Percentiles rank a stretch among this genome's conserved stretches.
These are phyloP conservation scores for Monascus ruber DNA, from an alignment of 2,329 filamentous ascomycete species.

Conservation along the genomic window DNA sequence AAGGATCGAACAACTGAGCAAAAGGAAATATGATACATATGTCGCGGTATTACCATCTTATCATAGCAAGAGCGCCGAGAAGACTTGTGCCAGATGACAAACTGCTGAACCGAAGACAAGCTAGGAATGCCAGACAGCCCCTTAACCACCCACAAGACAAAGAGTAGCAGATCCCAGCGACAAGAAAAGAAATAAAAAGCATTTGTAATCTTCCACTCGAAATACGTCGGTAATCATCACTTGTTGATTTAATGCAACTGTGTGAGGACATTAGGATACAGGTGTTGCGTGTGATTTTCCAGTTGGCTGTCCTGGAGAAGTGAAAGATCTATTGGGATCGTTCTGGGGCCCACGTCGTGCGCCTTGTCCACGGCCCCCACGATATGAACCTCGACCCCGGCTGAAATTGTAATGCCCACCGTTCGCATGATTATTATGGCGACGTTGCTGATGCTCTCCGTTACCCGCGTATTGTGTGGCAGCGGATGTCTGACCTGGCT, in stretches of 20 bases:
- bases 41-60: slow-evolving; percentile 10
- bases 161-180: too few relatives aligned
- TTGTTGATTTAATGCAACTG: too few relatives aligned
- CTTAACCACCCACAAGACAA: too few relatives aligned
- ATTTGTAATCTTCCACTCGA: too few relatives aligned
- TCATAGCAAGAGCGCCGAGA: slow-evolving; percentile 3
- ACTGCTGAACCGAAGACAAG: background rate
- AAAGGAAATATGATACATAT: slow-evolving; percentile 19
- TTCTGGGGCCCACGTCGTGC: slow-evolving; percentile 27
- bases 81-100: slow-evolving; percentile 1
- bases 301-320: slow-evolving; percentile 16
- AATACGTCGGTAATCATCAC: too few relatives aligned
- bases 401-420: slow-evolving; percentile 27
- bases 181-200: too few relatives aligned
- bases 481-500: slow-evolving; percentile 13
- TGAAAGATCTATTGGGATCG: slow-evolving; percentile 18
- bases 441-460: slow-evolving; percentile 21
- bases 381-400: slow-evolving; percentile 31
- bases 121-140: too few relatives aligned
- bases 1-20: background rate
- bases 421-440: slow-evolving; percentile 23
- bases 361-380: slow-evolving; percentile 33
- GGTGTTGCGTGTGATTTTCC: slow-evolving; percentile 20
- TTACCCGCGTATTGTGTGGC: slow-evolving; percentile 12
- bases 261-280: slow-evolving; percentile 13